Conservation (phyloP, 148 eudicot genomes). For the Rhododendron mucronatum region DNA sequence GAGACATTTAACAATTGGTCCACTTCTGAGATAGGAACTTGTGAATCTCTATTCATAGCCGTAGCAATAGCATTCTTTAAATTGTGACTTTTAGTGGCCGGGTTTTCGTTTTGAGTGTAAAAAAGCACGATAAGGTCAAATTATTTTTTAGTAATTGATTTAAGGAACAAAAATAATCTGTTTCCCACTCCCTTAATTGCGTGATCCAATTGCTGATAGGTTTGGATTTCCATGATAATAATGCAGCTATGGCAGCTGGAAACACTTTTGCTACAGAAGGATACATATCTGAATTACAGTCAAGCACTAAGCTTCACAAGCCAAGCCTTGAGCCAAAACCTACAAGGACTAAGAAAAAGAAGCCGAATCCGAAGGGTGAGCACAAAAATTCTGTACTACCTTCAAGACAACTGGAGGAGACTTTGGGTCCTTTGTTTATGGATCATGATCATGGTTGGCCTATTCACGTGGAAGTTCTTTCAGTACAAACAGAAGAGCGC, state of each 20-base stretch:
- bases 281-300: constrained; percentile 90
- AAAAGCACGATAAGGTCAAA: not conserved
- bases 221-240: constrained; percentile 14
- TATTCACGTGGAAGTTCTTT: constrained; percentile 79
- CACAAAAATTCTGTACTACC: constrained; percentile 41
- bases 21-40: not conserved
- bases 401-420: constrained; percentile 86
- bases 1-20: not conserved
- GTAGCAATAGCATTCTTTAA: not conserved
- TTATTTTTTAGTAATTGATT: not conserved
- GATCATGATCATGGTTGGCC: constrained; percentile 69
- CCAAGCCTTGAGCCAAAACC: constrained; percentile 90
- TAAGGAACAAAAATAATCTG: not conserved
- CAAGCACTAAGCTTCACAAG: constrained; percentile 93
- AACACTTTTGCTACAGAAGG: constrained; percentile 85
- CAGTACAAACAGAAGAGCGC: constrained; percentile 76
- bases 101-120: not conserved
- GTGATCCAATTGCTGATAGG: constrained; percentile 18
- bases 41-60: not conserved
- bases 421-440: constrained; percentile 77
- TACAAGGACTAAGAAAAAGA: constrained; percentile 66
- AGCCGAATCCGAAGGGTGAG: constrained; percentile 54
- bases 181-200: constrained; percentile 1
- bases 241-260: constrained; percentile 98
- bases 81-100: not conserved